Conservation (phyloP, 2,329 filamentous ascomycete species). For the Grosmannia huntii region DNA sequence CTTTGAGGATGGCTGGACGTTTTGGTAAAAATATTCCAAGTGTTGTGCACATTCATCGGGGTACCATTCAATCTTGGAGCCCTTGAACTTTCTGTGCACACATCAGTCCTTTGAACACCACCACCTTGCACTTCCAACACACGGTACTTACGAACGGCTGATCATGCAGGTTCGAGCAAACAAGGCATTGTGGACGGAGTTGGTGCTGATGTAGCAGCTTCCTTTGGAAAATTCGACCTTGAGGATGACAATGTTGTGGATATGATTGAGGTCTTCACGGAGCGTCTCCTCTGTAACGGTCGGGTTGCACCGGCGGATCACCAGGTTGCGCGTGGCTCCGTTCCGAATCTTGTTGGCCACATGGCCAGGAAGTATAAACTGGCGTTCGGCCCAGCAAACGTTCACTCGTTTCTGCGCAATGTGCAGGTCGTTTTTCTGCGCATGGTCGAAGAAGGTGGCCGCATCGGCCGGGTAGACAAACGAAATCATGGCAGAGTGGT, state of each 20-base stretch:
- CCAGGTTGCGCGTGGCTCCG: constrained; percentile 62
- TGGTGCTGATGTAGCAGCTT: constrained; percentile 58
- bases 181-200: constrained; percentile 63
- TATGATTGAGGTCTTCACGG: constrained; percentile 66
- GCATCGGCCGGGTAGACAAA: constrained; percentile 55
- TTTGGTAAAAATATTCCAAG: constrained; percentile 20
- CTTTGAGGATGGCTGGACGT: neutral
- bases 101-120: neutral
- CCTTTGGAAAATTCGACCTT: constrained; percentile 44
- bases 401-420: constrained; percentile 57
- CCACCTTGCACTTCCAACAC: neutral
- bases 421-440: constrained; percentile 53
- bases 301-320: constrained; percentile 47
- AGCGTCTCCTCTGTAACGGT: constrained; percentile 51
- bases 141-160: constrained; percentile 34
- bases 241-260: constrained; percentile 64
- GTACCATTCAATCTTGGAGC: constrained; percentile 56
- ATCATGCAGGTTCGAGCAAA: constrained; percentile 71
- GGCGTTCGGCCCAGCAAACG: constrained; percentile 56
- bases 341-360: constrained; percentile 49
- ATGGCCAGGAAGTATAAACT: constrained; percentile 52
- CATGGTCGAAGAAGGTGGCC: constrained; percentile 50
- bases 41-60: constrained; percentile 59
- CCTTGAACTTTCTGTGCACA: constrained; percentile 48
- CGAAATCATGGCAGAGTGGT: constrained; percentile 52